Evolutionary conservation across 2,329 filamentous ascomycete species (phyloP), one percentile per base, ranked within the genome.

Genomic region (Trichoderma sp.): DNA sequence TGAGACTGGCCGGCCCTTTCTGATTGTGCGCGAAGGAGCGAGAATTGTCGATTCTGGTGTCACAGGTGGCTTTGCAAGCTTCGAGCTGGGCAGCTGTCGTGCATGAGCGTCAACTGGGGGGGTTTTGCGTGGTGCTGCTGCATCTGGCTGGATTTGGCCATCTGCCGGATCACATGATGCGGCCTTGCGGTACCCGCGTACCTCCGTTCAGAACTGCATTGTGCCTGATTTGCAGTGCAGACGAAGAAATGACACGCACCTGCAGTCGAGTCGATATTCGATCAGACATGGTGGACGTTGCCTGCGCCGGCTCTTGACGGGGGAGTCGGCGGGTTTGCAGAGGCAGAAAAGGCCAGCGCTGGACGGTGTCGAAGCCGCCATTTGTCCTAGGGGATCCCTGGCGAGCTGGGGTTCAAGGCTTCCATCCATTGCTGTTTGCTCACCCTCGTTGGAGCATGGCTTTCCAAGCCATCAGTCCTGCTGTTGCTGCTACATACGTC

Each of bases 121-220:
- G 59, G 30, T 30, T 56, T 56, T 34, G 2, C 21, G 64, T 61
- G 50, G 48, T 56, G 26, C 48, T 26, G 63, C 56, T 68, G 63
- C 63, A 58, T 61, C 63, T 51, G 62, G 47, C 67, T 66, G 66
- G 67, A 70, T 70, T 65, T 56, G 63, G 57, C 63, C 21, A 24
- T 61, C 50, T 47, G 34, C 24, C 39, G 39, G 59, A 70, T 70
- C 68, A 69, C 68, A 69, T 69, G 68, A 70, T 70, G 67, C 59
- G 48, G 50, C 24, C 60, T 34, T 64, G 26, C 30, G 15, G 45
- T 55, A 61, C 39, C 48, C 52, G 30, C 45, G 59, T 45, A 55
- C 48, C 44, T 30, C 45, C 34, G 12, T 39, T 10, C 34, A 39
- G 34, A 24, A 24, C 21, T 24, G 21, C 21, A 24, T 24, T 14